phyloP scores from a whole-genome alignment of 2,329 filamentous ascomycete genomes.

The Dactylellina cionopaga region DNA sequence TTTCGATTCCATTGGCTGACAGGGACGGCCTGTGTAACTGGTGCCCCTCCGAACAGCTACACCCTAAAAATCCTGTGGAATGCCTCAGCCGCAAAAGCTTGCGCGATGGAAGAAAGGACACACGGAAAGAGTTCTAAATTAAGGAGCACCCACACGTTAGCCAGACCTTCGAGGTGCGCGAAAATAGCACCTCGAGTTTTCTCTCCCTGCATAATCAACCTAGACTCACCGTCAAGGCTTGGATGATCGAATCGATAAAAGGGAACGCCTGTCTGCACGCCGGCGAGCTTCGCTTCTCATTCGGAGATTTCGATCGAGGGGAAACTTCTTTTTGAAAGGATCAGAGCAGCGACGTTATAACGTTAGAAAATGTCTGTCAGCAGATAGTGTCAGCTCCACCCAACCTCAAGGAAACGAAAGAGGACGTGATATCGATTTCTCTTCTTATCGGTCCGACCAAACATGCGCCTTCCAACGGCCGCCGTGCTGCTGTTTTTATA shows the following conservation, averaged over 20 bases:
- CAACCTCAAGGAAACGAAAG: conserved; percentile 3
- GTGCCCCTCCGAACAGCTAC: conserved; percentile 18
- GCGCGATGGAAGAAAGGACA: conserved; percentile 15
- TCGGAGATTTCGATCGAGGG: conserved; percentile 33
- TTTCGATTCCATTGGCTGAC: conserved; percentile 39
- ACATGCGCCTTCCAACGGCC: conserved; percentile 33
- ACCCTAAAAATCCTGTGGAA: conserved; percentile 32
- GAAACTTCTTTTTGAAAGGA: no score
- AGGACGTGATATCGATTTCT: conserved; percentile 10
- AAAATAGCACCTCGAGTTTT: conserved; percentile 15
- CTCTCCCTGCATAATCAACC: conserved; percentile 29
- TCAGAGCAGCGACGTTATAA: not conserved
- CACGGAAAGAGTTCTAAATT: conserved; percentile 38
- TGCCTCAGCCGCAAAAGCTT: conserved; percentile 50
- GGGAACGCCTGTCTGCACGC: conserved; percentile 20
- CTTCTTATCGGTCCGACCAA: conserved; percentile 3
- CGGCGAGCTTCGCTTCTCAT: conserved; percentile 28
- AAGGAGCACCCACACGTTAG: conserved; percentile 32
- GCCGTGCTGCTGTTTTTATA: conserved; percentile 31
- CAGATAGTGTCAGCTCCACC: conserved; percentile 31
- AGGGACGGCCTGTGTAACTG: conserved; percentile 47
- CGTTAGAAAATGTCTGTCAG: conserved; percentile 18
- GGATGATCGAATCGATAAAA: conserved; percentile 46
- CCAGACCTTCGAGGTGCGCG: conserved; percentile 3
- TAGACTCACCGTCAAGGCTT: conserved; percentile 3